Percentiles rank a stretch among this genome's conserved stretches.
Conservation (phyloP, 78 protist genomes). For the Creolimax fragrantissima region DNA sequence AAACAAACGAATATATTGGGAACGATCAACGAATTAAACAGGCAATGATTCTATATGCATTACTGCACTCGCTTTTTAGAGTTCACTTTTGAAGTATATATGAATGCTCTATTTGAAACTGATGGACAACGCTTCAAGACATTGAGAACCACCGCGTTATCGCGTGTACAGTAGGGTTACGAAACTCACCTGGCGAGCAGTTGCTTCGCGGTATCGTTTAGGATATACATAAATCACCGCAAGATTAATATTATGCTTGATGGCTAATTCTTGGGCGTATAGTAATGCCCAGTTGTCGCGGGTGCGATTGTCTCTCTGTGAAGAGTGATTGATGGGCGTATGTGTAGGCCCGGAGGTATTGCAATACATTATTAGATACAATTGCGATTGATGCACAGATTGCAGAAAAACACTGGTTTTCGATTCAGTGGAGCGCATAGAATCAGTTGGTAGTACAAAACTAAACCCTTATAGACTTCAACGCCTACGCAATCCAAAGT, state of each 20-base stretch:
- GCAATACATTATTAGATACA: not conserved
- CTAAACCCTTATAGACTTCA: not conserved
- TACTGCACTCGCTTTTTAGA: too few species aligned
- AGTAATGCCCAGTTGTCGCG: constrained; percentile 43
- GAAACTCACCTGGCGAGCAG: constrained; percentile 29
- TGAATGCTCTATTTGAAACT: too few species aligned
- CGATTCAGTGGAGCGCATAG: too few species aligned
- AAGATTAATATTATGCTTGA: not conserved
- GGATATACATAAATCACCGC: constrained; percentile 13
- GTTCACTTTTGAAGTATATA: too few species aligned
- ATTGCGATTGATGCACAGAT: not conserved
- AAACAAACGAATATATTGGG: too few species aligned
- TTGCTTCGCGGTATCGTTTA: not conserved
- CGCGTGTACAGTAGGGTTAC: too few species aligned
- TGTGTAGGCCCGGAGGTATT: not conserved
- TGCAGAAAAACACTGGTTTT: too few species aligned
- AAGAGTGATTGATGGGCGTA: not conserved
- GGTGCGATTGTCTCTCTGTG: not conserved
- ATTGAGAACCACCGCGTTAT: too few species aligned
- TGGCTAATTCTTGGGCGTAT: constrained; percentile 24
- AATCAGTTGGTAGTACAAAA: not conserved
- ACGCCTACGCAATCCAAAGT: not conserved
- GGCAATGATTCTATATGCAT: too few species aligned
- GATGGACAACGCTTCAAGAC: too few species aligned
- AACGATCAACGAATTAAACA: too few species aligned